Evolutionary conservation across 2,329 filamentous ascomycete species (phyloP), one percentile per base, ranked within the genome.

Genomic region (Aspergillus niger): DNA sequence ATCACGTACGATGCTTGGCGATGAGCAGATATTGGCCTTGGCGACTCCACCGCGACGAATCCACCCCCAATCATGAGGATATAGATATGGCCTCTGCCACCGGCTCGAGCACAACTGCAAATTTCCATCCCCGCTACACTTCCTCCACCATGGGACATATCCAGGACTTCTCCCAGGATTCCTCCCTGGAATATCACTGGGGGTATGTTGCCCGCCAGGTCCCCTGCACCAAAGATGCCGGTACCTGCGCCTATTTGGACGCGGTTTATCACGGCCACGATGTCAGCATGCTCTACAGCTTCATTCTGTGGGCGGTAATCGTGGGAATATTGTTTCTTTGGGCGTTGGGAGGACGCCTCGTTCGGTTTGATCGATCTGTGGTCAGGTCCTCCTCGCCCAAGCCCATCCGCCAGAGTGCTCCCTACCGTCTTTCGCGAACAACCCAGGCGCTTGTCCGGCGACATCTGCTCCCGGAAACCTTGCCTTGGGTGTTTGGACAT

Each of bases 381-480:
- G 41, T 58, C 3, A 64, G 64, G 36, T 57, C 32, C 22, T 61
- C 53, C 24, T 61, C 53, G 62, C 73, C 65, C 53, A 73, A 36
- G 68, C 73, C 51, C 61, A 70, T 49, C 28, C 51, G 43, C 6
- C 64, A 67, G 52, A 68, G 65, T 51, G 55, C 65, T 2, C 62
- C 65, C 44, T 68, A 69, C 48, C 65, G 74, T n/a, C 30, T 80
- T 8, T 69, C 71, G 10, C 72, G 71, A 39, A 74, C 83, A 3
- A 59, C 81, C 17, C 69, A 75, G 13, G 74, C 83, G 0, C 70
- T 76, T 3, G 69, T 74, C 13, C 79, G 85, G 17, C 80, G 76
- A 30, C 82, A 83, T 66, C 78, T 92, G 2, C 82, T 92, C 1
- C 85, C 86, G 0, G 88, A 91, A 66, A 80, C 82, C 3, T 74